A percentile compares a stretch with the other conserved stretches of the same genome.
Conservation (phyloP, 2,329 filamentous ascomycete genomes). For the Xylariaceae sp. region DNA sequence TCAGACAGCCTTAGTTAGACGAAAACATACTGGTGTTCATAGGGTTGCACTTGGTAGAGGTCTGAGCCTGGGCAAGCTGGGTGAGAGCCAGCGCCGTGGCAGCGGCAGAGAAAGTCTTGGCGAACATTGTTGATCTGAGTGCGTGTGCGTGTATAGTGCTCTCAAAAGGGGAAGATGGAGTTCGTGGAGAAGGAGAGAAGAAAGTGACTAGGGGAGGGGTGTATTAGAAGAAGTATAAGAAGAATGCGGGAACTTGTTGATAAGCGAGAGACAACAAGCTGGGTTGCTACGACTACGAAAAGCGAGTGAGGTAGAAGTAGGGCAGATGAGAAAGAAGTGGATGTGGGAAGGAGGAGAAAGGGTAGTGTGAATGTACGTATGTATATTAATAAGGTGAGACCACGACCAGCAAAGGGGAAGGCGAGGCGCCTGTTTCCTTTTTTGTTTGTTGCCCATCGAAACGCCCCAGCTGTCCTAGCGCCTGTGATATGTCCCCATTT, state of each 20-base stretch:
- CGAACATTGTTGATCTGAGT: slow-evolving; percentile 37
- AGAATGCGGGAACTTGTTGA: slow-evolving; percentile 8
- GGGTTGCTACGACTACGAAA: slow-evolving; percentile 13
- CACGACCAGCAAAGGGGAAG: too few species aligned
- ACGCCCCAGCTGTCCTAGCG: too few species aligned
- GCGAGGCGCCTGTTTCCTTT: too few species aligned
- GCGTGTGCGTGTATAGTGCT: too few species aligned
- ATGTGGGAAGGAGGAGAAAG: too few species aligned
- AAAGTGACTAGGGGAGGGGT: slow-evolving; percentile 7
- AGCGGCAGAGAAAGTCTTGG: slow-evolving; percentile 43
- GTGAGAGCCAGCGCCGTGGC: slow-evolving; percentile 48
- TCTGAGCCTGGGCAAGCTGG: slow-evolving; percentile 51
- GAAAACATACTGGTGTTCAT: slow-evolving; percentile 44
- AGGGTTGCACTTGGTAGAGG: slow-evolving; percentile 53
- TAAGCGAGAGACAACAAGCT: slow-evolving; percentile 16
- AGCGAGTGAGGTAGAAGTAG: slow-evolving; percentile 21
- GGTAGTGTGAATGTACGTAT: too few species aligned
- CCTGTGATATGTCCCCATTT: too few species aligned
- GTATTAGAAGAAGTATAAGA: slow-evolving; percentile 1
- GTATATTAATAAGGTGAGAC: too few species aligned
- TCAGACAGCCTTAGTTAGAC: too few species aligned
- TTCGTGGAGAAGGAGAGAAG: slow-evolving; percentile 1
- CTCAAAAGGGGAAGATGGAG: too few species aligned
- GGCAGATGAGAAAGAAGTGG: too few species aligned
- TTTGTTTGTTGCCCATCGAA: too few species aligned